Evolutionary conservation across 306 rosid species (phyloP), one percentile per base, ranked within the genome.

Genomic region (Macrotyloma uniflorum): DNA sequence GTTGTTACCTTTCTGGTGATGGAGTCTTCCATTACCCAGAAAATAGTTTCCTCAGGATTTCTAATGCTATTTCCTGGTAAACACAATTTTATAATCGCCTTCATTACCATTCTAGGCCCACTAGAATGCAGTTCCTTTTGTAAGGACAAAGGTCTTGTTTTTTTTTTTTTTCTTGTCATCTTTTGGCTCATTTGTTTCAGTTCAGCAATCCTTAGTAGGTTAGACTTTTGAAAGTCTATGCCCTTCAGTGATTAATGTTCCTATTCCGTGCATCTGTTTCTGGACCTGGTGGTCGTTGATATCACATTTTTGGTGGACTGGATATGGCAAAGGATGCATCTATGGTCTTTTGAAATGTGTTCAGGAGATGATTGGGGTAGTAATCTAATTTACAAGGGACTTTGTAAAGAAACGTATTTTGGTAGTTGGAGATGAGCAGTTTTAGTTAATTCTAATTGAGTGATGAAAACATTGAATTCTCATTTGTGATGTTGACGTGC

Each of bases 361-460:
- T 26, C 22, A 8, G 79, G 54, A 62, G 93, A 83, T 28, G 79
- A 80, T 19, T 49, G 47, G 77, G n/a, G 26, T 47, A 40, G 23
- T 61, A 87, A 74, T 69, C 82, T 64, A 69, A 54, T 76, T 83
- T 88, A 69, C 91, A 82, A 79, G 93, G 80, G 83, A 87, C 75
- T 86, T 90, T 45, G 46, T 22, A 4, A 84, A 86, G 78, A 79
- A 90, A 13, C 90, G 82, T 18, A 32, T 87, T 66, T 57, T 83
- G 82, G 89, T 86, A 32, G 51, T 85, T 63, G 91, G 96, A 14
- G 84, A 67, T 58, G 89, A 87, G 28, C 73, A 89, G 93, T 91
- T 90, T 19, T 36, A 11, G 49, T 76, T 33, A 63, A 19, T 71
- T 64, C 18, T 35, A 64, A 42, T 20, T 45, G 80, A 75, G 57